A percentile compares a stretch with the other conserved stretches of the same genome.
Evolutionary conservation across 192 early-diverging fungal genomes (phyloP).

Genomic region (Podila epigama): DNA sequence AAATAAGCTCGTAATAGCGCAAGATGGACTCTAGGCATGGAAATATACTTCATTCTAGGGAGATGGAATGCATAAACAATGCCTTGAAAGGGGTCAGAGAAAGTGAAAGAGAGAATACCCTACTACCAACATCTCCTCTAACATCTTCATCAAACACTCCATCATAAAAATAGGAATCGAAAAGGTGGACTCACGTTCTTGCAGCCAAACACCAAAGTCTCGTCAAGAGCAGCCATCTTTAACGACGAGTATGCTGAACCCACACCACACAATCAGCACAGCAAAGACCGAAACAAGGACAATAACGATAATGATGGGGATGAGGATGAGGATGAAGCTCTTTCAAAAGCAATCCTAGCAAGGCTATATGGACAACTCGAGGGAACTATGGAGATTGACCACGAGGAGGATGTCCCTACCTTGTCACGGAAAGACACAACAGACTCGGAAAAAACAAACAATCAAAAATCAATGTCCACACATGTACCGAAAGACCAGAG

Average conservation of each 20-base stretch:
- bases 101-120: too few relatives aligned
- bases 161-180: not conserved
- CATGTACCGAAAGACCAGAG: not conserved
- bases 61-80: too few relatives aligned
- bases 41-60: too few relatives aligned
- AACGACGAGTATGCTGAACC: not conserved
- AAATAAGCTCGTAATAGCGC: too few relatives aligned
- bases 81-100: too few relatives aligned
- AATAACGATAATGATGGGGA: conserved; percentile 1
- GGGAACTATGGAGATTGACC: conserved; percentile 33
- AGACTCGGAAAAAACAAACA: not conserved
- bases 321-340: conserved; percentile 18
- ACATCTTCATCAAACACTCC: too few relatives aligned
- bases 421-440: not conserved
- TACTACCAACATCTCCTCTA: too few relatives aligned
- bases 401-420: conserved; percentile 8
- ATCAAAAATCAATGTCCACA: not conserved
- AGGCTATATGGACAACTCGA: conserved; percentile 27
- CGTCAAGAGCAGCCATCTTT: conserved; percentile 37
- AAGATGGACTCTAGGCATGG: too few relatives aligned
- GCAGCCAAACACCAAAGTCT: conserved; percentile 28
- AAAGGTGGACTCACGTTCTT: conserved; percentile 6
- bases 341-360: conserved; percentile 12
- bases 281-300: not conserved
- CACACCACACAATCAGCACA: not conserved